phyloP scores from a whole-genome alignment of 148 eudicot species.

The Beta vulgaris region DNA sequence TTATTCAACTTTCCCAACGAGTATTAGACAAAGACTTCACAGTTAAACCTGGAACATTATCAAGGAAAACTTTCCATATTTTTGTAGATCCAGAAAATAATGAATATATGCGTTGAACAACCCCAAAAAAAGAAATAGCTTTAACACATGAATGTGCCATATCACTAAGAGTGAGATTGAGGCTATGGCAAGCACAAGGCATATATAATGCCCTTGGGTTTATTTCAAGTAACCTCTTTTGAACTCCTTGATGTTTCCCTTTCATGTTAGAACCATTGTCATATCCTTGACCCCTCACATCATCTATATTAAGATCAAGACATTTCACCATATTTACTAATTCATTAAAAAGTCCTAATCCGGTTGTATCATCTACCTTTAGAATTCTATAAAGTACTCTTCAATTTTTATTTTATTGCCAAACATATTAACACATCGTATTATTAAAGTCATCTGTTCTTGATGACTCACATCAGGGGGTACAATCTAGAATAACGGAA shows the following conservation, averaged over 20 bases:
- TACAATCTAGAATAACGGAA: background rate
- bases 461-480: background rate
- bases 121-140: slow-evolving; percentile 1
- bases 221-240: too few species aligned
- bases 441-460: background rate
- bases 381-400: background rate
- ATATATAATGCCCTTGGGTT: too few species aligned
- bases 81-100: slow-evolving; percentile 6
- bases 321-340: too few species aligned
- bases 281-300: too few species aligned
- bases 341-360: background rate
- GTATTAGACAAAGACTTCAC: background rate
- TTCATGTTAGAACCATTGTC: too few species aligned
- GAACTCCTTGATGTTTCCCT: too few species aligned
- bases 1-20: background rate
- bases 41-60: slow-evolving; percentile 1
- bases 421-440: background rate
- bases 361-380: background rate
- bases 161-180: background rate
- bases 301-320: too few species aligned
- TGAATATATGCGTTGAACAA: background rate
- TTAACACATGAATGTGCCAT: slow-evolving; percentile 1
- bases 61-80: too few species aligned
- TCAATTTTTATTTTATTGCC: background rate
- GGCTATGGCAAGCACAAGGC: too few species aligned